phyloP scores from a whole-genome alignment of 768 basidiomycete species.

The Tricholomella constricta region DNA sequence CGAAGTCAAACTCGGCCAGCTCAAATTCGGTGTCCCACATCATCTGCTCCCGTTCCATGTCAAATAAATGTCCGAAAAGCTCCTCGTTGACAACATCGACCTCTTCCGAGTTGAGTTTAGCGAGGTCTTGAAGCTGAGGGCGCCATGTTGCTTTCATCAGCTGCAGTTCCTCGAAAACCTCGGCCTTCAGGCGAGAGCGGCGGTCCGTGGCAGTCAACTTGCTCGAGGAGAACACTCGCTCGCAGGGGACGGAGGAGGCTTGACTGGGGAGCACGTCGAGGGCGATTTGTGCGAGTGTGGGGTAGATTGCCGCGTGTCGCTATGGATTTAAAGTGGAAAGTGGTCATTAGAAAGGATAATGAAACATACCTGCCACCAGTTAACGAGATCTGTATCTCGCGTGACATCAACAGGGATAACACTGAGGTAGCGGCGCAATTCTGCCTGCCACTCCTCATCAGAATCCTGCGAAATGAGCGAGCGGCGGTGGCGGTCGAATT shows the following conservation, averaged over 20 bases:
- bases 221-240: conserved; percentile 14
- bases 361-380: conserved; percentile 21
- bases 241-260: conserved; percentile 23
- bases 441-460: conserved; percentile 10
- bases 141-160: conserved; percentile 9
- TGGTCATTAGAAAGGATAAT: too few relatives aligned
- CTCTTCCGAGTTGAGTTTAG: conserved; percentile 24
- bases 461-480: not conserved
- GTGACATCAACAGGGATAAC: conserved; percentile 16
- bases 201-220: conserved; percentile 8
- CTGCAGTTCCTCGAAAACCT: conserved; percentile 8
- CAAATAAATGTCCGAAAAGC: too few relatives aligned
- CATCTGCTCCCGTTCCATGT: too few relatives aligned
- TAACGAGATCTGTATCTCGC: conserved; percentile 15
- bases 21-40: too few relatives aligned
- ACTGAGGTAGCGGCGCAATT: conserved; percentile 16
- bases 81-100: not conserved
- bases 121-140: conserved; percentile 29
- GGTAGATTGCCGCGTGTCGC: conserved; percentile 4
- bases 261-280: conserved; percentile 20
- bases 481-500: conserved; percentile 8
- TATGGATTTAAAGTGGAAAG: not conserved
- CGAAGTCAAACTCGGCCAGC: too few relatives aligned
- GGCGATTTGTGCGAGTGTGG: conserved; percentile 16
- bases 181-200: not conserved